These are phyloP conservation scores for Discostella pseudostelligera DNA, from an alignment of 108 stramenopile species.

Conservation along the genomic window DNA sequence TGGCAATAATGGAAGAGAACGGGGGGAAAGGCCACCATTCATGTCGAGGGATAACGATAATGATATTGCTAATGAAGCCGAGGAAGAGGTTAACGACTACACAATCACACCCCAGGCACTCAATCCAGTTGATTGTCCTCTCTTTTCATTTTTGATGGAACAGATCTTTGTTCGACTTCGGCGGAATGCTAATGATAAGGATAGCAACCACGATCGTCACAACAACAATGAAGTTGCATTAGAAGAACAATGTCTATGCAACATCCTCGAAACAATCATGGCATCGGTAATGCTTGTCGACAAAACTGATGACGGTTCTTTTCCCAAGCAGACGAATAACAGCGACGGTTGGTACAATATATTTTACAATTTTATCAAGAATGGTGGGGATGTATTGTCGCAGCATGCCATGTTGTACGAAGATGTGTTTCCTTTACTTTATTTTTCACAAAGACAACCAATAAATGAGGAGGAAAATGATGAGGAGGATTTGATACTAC, in stretches of 20 bases:
- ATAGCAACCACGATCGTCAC: neutral
- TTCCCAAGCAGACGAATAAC: too few species aligned
- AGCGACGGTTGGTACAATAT: neutral
- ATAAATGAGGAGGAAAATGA: neutral
- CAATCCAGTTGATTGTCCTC: neutral
- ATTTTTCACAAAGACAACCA: neutral
- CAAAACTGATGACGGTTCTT: neutral
- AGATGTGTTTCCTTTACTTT: neutral
- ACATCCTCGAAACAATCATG: conserved; percentile 3
- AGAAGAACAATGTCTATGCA: neutral
- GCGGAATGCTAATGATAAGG: neutral
- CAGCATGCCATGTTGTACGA: neutral
- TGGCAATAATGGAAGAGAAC: neutral
- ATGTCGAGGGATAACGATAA: neutral
- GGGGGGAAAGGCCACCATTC: neutral
- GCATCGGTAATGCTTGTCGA: conserved; percentile 2
- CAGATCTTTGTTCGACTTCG: conserved; percentile 7
- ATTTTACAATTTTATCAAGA: conserved; percentile 7
- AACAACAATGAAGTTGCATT: neutral
- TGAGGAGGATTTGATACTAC: neutral
- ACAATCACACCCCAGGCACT: conserved; percentile 1
- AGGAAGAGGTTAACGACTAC: neutral
- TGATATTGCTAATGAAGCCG: neutral
- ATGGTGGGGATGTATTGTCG: neutral
- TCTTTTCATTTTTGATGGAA: conserved; percentile 20